Percentiles rank a stretch among this genome's conserved stretches.
Evolutionary conservation across 306 rosid genomes (phyloP).

Genomic region (Coriaria nepalensis): DNA sequence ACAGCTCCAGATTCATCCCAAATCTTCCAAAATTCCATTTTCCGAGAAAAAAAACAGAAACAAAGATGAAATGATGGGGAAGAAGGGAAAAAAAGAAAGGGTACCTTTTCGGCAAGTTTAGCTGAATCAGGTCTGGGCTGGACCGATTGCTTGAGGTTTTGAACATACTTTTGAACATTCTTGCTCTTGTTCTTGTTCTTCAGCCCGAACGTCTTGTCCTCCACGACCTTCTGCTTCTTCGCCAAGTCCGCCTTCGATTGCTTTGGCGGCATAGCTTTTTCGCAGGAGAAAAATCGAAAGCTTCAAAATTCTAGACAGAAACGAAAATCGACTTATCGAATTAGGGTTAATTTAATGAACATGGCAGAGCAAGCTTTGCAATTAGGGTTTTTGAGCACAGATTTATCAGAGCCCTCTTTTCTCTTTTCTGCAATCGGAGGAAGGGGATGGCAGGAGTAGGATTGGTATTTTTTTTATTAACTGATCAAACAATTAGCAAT

Average conservation of each 20-base stretch:
- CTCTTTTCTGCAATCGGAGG: background rate
- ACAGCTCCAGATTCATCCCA: background rate
- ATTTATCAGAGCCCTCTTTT: slow-evolving; percentile 6
- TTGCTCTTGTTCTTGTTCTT: slow-evolving; percentile 94
- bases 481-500: too few relatives aligned
- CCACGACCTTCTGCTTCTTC: slow-evolving; percentile 91
- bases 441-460: background rate
- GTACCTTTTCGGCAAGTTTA: slow-evolving; percentile 58
- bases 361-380: background rate
- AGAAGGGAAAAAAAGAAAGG: background rate
- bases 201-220: slow-evolving; percentile 94
- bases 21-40: background rate
- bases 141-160: slow-evolving; percentile 54
- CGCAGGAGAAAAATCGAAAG: slow-evolving; percentile 6
- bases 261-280: slow-evolving; percentile 74
- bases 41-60: slow-evolving; percentile 7
- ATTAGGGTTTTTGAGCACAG: slow-evolving; percentile 16
- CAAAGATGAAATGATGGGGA: background rate
- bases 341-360: background rate
- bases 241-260: slow-evolving; percentile 68
- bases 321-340: background rate
- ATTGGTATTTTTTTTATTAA: too few relatives aligned
- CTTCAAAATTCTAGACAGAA: background rate
- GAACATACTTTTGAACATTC: slow-evolving; percentile 77
- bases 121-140: slow-evolving; percentile 56